Evolutionary conservation across 306 rosid genomes (phyloP).

Genomic region (Cicer chorassanicum): DNA sequence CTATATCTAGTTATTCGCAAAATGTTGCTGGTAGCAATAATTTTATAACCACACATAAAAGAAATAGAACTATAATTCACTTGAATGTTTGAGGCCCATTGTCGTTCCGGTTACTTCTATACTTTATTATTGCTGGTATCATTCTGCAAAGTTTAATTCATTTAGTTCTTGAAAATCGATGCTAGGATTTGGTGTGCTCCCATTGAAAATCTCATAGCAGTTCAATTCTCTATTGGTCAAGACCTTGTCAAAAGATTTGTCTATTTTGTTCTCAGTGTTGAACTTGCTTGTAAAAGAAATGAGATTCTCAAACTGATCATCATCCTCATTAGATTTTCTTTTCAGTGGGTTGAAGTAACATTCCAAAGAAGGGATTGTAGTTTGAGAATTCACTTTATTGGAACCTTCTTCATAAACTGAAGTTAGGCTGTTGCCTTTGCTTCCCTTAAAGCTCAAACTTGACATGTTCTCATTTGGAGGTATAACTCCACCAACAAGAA

Average conservation of each 20-base stretch:
- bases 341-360: constrained; percentile 44
- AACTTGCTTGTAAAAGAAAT: constrained; percentile 45
- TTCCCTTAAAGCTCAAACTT: constrained; percentile 38
- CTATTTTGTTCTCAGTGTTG: constrained; percentile 40
- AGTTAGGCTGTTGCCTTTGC: constrained; percentile 36
- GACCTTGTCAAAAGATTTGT: constrained; percentile 38
- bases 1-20: constrained; percentile 26
- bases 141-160: constrained; percentile 48
- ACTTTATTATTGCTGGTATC: constrained; percentile 38
- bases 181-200: constrained; percentile 38
- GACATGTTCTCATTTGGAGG: constrained; percentile 51
- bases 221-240: constrained; percentile 38
- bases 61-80: constrained; percentile 32
- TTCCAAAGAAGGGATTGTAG: constrained; percentile 47
- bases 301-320: constrained; percentile 45
- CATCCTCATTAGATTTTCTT: constrained; percentile 51
- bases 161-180: constrained; percentile 51
- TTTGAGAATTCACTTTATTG: constrained; percentile 48
- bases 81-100: constrained; percentile 15
- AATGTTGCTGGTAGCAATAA: constrained; percentile 28
- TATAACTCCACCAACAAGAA: constrained; percentile 62
- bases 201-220: constrained; percentile 48
- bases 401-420: constrained; percentile 46
- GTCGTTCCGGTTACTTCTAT: neutral
- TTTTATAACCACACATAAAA: constrained; percentile 20